These are phyloP conservation scores for Dothideomycetidae sp. DNA, from an alignment of 2,329 filamentous ascomycete genomes.

Conservation along the genomic window DNA sequence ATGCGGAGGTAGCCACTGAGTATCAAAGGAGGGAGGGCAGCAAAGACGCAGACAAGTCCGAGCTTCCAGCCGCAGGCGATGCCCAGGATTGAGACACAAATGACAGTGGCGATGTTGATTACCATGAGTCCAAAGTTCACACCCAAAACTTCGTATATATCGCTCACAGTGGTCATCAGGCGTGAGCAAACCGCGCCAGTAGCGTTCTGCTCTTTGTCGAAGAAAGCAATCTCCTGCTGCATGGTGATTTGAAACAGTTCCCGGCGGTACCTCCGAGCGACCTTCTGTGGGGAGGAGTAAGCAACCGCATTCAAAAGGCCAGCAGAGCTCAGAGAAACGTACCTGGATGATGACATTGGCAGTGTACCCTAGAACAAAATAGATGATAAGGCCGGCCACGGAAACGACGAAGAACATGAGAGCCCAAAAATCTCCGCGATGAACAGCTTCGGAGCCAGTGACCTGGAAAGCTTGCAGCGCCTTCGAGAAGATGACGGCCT, in stretches of 20 bases:
- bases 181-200: conserved; percentile 80
- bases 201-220: conserved; percentile 79
- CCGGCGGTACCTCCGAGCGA: conserved; percentile 40
- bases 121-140: conserved; percentile 46
- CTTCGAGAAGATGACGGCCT: conserved; percentile 27
- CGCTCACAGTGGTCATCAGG: conserved; percentile 27
- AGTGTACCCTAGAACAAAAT: conserved; percentile 34
- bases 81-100: conserved; percentile 50
- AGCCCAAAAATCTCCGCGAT: conserved; percentile 42
- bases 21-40: conserved; percentile 39
- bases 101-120: conserved; percentile 50
- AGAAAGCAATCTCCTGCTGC: conserved; percentile 77
- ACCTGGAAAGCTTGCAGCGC: no score
- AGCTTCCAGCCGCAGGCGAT: conserved; percentile 69
- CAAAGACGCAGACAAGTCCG: conserved; percentile 50
- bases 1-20: conserved; percentile 37
- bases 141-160: conserved; percentile 44
- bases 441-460: no score
- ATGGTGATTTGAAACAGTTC: conserved; percentile 49
- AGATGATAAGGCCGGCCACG: conserved; percentile 37
- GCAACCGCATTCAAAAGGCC: background rate
- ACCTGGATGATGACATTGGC: conserved; percentile 18
- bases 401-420: conserved; percentile 52
- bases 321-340: conserved; percentile 4
- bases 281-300: conserved; percentile 24